Percentiles rank a stretch among this genome's conserved stretches.
Conservation (phyloP, 2,329 filamentous ascomycete genomes). For the Trichoderma afroharzianum region DNA sequence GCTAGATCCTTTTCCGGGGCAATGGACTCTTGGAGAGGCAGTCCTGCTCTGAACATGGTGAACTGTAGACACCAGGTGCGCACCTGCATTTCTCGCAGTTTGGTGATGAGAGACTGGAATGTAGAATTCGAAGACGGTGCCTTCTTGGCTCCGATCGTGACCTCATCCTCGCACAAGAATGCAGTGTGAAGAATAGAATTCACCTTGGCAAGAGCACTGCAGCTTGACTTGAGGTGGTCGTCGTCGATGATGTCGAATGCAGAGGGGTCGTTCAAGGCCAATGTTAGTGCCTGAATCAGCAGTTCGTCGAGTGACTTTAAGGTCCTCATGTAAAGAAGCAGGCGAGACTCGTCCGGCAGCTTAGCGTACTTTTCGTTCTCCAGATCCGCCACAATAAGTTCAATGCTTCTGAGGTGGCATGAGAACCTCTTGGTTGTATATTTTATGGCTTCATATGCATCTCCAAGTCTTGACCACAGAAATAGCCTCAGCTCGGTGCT, state of each 20-base stretch:
- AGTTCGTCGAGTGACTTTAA: constrained; percentile 77
- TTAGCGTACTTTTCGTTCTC: constrained; percentile 60
- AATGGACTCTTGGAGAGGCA: constrained; percentile 61
- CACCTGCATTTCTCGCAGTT: constrained; percentile 81
- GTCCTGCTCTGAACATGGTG: constrained; percentile 69
- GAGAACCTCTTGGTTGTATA: constrained; percentile 87
- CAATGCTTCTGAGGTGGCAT: constrained; percentile 80
- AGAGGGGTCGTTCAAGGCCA: constrained; percentile 61
- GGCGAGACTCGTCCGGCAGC: constrained; percentile 61
- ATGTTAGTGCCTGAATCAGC: constrained; percentile 65
- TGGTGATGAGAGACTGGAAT: constrained; percentile 55
- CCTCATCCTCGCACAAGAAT: constrained; percentile 77
- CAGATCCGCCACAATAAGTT: constrained; percentile 67
- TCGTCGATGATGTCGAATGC: constrained; percentile 84
- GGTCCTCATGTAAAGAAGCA: constrained; percentile 67
- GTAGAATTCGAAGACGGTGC: constrained; percentile 56
- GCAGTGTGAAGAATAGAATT: constrained; percentile 74
- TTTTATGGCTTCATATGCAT: constrained; percentile 80
- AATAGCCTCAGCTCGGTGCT: constrained; percentile 80
- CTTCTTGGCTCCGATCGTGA: constrained; percentile 70
- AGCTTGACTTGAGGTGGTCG: constrained; percentile 68
- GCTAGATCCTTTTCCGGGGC: constrained; percentile 69
- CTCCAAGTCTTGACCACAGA: constrained; percentile 85
- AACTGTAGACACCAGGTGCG: constrained; percentile 88
- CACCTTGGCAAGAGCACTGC: constrained; percentile 67